Percentiles rank a stretch among this genome's conserved stretches.
Evolutionary conservation across 1,284 basidiomycete genomes (phyloP).

Genomic region (Pseudozyma sp.): DNA sequence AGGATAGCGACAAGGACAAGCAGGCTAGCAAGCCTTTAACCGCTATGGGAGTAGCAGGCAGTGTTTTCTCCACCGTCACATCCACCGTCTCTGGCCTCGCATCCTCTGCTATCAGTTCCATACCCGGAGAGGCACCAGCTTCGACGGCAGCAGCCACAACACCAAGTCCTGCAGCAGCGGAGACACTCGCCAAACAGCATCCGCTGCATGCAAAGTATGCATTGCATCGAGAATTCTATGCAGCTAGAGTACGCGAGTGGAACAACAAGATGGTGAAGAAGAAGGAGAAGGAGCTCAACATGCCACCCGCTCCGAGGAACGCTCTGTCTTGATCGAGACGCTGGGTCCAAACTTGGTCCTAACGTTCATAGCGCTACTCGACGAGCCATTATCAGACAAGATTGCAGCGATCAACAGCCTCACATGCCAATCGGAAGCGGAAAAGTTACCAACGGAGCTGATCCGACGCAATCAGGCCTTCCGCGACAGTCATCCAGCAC

Average conservation of each 20-base stretch:
- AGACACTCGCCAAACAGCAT: conserved; percentile 21
- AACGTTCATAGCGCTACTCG: no score
- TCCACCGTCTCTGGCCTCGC: conserved; percentile 40
- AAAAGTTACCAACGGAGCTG: no score
- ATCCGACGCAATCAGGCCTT: no score
- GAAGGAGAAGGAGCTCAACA: conserved; percentile 48
- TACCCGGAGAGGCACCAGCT: conserved; percentile 18
- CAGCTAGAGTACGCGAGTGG: conserved; percentile 44
- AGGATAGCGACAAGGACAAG: conserved; percentile 21
- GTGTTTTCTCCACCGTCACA: conserved; percentile 41
- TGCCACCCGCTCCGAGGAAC: conserved; percentile 46
- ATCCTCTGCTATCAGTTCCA: conserved; percentile 25
- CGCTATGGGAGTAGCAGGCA: conserved; percentile 31
- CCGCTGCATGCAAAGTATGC: conserved; percentile 51
- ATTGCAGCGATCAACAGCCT: no score
- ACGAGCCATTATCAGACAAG: no score
- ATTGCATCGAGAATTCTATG: conserved; percentile 58
- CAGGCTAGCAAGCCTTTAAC: conserved; percentile 26
- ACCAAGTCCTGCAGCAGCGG: conserved; percentile 6
- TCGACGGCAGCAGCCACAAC: conserved; percentile 2
- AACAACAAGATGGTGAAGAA: conserved; percentile 47
- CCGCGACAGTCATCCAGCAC: no score
- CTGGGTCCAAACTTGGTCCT: background rate
- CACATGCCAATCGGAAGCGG: no score
- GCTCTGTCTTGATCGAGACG: conserved; percentile 18